A percentile compares a stretch with the other conserved stretches of the same genome.
These are phyloP conservation scores for Phylloporus sp. DNA, from an alignment of 768 basidiomycete species.

Conservation along the genomic window DNA sequence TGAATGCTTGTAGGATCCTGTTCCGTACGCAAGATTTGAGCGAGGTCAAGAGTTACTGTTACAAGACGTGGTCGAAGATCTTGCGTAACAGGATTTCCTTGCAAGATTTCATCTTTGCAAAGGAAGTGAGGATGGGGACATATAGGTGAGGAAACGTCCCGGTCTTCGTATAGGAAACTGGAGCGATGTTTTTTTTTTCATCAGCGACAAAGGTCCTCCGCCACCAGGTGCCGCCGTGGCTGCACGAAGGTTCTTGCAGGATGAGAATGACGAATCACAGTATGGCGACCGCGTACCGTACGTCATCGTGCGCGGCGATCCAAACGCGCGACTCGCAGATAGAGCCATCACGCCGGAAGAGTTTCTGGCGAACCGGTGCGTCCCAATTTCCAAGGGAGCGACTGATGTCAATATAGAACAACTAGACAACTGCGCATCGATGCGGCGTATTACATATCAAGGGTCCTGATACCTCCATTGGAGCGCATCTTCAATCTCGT, in stretches of 20 bases:
- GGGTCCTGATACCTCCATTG: slow-evolving; percentile 83
- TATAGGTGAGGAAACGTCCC: slow-evolving; percentile 57
- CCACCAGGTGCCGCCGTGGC: slow-evolving; percentile 92
- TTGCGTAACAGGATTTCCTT: slow-evolving; percentile 73
- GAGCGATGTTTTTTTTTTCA: background rate
- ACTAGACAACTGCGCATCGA: slow-evolving; percentile 72
- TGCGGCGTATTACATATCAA: slow-evolving; percentile 80
- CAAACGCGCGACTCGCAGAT: slow-evolving; percentile 64
- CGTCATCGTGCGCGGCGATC: slow-evolving; percentile 67
- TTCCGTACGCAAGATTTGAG: slow-evolving; percentile 90
- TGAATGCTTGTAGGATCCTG: slow-evolving; percentile 57
- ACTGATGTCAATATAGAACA: background rate
- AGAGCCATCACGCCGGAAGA: slow-evolving; percentile 71
- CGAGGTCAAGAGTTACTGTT: slow-evolving; percentile 84
- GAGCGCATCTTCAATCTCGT: slow-evolving; percentile 87
- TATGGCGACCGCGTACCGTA: slow-evolving; percentile 95
- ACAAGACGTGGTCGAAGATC: slow-evolving; percentile 77
- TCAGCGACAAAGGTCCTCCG: slow-evolving; percentile 76
- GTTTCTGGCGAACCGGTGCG: slow-evolving; percentile 58
- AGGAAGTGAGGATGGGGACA: slow-evolving; percentile 88
- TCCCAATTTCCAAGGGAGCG: background rate
- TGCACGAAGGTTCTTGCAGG: slow-evolving; percentile 62
- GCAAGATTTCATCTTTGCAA: slow-evolving; percentile 94
- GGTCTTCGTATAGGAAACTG: background rate
- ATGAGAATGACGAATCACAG: slow-evolving; percentile 79